Evolutionary conservation across 1,284 basidiomycete species (phyloP), one percentile per base, ranked within the genome.

Genomic region (Cerrena zonata): DNA sequence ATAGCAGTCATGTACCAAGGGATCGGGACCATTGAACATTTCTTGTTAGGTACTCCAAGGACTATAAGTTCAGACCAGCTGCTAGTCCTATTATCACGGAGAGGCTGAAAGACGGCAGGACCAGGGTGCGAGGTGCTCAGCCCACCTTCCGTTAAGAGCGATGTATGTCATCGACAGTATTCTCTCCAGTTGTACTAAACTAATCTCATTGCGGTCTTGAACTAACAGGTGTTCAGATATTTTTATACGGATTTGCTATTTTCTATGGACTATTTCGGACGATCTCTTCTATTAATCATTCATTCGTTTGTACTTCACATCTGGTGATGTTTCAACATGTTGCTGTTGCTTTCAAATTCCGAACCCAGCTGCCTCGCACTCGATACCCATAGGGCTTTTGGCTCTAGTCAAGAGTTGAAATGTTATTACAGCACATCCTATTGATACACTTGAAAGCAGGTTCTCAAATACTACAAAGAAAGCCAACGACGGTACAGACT

Each of bases 51-150:
- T 86, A 85, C 59, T 85, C 82, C 23, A 76, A 79, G 52, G 77
- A 84, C 43, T 72, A 72, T 65, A 82, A 80, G 61, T 85, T 72
- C 61, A 69, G 84, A 51, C 84, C 84, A 2, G 83, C 83, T 18
- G 83, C 82, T 11, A 81, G 78, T 53, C 83, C 83, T n/a, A 68
- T 85, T 43, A 70, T 86, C 53, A 84, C 81, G 0, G 81, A 85
- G 61, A 73, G 65, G 5, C 60, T 85, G 50, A 77, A 75, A 55
- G 81, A 83, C 58, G 82, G 82, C 0, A 71, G 77, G 18, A 65
- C 74, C 19, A 69, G 75, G 18, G 60, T 86, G 45, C 69, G 80
- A 26, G 83, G 84, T 7, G 81, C 78, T 2, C 61, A 64, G 15
- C 76, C 79, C 3, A 58, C 60, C 15, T 40, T 40, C 39, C 39